Conservation (phyloP, 2,329 filamentous ascomycete species). For the Aspergillus phoenicis region DNA sequence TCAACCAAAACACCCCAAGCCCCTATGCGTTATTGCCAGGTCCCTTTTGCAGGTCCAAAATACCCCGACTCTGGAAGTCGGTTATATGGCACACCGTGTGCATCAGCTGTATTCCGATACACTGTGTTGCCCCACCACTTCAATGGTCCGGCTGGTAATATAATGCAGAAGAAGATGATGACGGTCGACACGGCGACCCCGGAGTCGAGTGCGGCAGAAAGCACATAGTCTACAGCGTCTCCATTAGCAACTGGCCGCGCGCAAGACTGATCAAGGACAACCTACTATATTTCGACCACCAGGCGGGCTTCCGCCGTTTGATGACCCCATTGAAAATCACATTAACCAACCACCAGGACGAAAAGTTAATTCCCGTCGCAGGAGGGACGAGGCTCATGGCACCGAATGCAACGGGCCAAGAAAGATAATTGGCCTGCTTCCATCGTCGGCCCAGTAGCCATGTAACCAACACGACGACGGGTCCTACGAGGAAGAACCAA, state of each 20-base stretch:
- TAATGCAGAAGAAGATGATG: conserved; percentile 50
- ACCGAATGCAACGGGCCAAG: conserved; percentile 68
- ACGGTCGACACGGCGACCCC: conserved; percentile 48
- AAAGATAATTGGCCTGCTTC: conserved; percentile 66
- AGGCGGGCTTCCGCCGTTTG: conserved; percentile 47
- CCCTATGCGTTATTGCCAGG: conserved; percentile 25
- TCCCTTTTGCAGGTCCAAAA: conserved; percentile 33
- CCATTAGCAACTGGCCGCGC: too few relatives aligned
- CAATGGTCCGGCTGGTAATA: conserved; percentile 43
- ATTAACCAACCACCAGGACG: conserved; percentile 63
- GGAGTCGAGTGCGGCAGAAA: conserved; percentile 48
- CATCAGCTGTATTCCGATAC: conserved; percentile 44
- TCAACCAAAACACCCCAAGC: background rate
- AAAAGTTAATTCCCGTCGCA: conserved; percentile 69
- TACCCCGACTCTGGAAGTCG: conserved; percentile 29
- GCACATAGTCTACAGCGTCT: conserved; percentile 40
- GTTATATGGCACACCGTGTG: conserved; percentile 40
- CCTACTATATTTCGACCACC: conserved; percentile 53
- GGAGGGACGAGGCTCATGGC: conserved; percentile 67
- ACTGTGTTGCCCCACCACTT: conserved; percentile 50
- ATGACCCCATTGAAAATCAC: conserved; percentile 51
- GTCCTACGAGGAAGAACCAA: conserved; percentile 72
- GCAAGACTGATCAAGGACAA: background rate
- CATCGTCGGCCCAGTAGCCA: conserved; percentile 61
- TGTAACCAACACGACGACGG: conserved; percentile 61